Conservation (phyloP, 768 basidiomycete genomes). For the Termitomyces sp. region DNA sequence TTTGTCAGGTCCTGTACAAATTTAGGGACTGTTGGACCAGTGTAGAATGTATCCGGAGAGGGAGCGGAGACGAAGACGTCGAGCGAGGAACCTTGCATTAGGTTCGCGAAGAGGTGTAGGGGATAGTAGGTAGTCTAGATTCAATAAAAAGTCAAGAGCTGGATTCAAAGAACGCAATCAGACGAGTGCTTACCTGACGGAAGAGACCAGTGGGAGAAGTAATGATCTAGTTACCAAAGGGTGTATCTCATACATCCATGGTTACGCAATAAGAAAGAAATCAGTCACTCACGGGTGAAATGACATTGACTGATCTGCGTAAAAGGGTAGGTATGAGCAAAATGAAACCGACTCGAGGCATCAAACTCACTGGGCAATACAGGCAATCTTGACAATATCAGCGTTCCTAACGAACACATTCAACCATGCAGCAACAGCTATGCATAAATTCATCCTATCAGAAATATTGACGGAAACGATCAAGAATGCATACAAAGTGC, state of each 20-base stretch:
- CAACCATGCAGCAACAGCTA: conserved; percentile 57
- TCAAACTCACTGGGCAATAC: conserved; percentile 50
- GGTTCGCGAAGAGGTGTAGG: conserved; percentile 49
- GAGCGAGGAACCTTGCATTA: conserved; percentile 50
- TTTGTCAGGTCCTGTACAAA: conserved; percentile 42
- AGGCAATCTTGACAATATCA: conserved; percentile 56
- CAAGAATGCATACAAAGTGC: conserved; percentile 33
- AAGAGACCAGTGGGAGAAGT: conserved; percentile 42
- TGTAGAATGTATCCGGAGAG: conserved; percentile 22
- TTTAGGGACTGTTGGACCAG: conserved; percentile 46
- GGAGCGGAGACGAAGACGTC: conserved; percentile 33
- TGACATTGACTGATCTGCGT: conserved; percentile 42
- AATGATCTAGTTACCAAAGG: conserved; percentile 28
- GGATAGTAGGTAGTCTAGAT: conserved; percentile 48
- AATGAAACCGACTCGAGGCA: not conserved
- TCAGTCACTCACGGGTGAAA: conserved; percentile 34
- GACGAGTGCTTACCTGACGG: conserved; percentile 21
- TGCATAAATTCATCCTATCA: not conserved
- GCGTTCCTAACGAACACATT: conserved; percentile 60
- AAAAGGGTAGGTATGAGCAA: not conserved
- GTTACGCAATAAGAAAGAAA: not conserved
- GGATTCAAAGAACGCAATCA: not conserved
- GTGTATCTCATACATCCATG: no score
- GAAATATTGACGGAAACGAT: not conserved
- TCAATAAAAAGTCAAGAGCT: not conserved